Base-by-base conservation (phyloP, 2,329 filamentous ascomycete genomes). In the Fusarium xylarioides region DNA sequence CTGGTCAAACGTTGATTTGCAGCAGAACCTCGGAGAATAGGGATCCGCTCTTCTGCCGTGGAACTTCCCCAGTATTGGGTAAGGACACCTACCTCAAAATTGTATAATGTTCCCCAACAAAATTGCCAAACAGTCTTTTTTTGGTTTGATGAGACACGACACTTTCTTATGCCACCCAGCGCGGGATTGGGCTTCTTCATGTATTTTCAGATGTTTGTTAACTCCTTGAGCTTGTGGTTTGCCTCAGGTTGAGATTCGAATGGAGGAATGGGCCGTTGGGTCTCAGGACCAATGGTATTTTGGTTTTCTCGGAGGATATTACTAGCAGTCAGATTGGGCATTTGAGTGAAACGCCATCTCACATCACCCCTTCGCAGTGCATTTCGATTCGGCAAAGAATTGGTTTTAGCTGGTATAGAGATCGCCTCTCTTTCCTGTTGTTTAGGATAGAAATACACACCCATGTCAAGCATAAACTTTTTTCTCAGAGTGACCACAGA, bases 1-100 rank as follows among this genome's bases (percentile, higher is more conserved):
- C 54, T 86, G 85, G 83, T 76, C 75, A n/a, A 78, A 74, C 57
- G 67, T 82, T 68, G 79, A 81, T 54, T 81, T 80, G 70, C 75
- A 74, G 50, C 76, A 76, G 47, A 69, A 71, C 47, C 81, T 82
- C 44, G 76, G 76, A 37, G 79, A 82, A 53, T 82, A 81, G 73
- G 62, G 18, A 11, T 21, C 53, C 52, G 26, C 50, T 30, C 60
- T 32, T 50, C 42, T 66, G 49, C 53, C 44, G 35, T 52, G 50
- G 30, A 40, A 32, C 46, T 58, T 30, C 26, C 11, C 42, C 28
- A 52, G 28, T 16, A 62, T 40, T 38, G 46, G 70, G 65, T 68
- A 67, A 66, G 54, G 70, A 61, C 37, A 53, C 61, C 34, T 65
- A 10, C 14, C 58, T 72, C 64, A 65, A 77, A 74, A 77, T 69